Percentiles rank a stretch among this genome's conserved stretches.
Conservation (phyloP, 83 land plant genomes). For the Picea mariana region DNA sequence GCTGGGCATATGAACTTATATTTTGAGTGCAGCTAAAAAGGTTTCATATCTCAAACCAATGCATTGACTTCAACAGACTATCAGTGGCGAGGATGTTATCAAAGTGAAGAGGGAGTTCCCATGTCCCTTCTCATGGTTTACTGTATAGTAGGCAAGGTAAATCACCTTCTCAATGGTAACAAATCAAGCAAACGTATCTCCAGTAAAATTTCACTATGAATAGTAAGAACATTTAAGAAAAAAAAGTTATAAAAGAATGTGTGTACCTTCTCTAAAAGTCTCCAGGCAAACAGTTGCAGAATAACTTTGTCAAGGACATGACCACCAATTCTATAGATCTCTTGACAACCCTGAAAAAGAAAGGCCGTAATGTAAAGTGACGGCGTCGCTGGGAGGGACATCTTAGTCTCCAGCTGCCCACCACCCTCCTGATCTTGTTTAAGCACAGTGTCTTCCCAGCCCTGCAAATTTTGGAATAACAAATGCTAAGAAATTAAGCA, state of each 20-base stretch:
- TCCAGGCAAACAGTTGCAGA: conserved; percentile 75
- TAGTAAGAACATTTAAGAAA: neutral
- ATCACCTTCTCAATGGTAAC: neutral
- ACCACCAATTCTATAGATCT: conserved; percentile 91
- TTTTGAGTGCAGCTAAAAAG: too few species aligned
- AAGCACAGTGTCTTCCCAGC: conserved; percentile 93
- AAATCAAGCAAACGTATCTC: neutral
- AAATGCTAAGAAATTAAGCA: neutral
- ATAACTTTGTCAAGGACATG: conserved; percentile 91
- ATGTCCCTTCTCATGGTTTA: too few species aligned
- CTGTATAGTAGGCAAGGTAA: too few species aligned
- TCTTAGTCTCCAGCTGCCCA: conserved; percentile 65
- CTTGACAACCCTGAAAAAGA: conserved; percentile 86
- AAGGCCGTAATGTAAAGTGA: conserved; percentile 81
- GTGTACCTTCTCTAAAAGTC: conserved; percentile 76
- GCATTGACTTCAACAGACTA: too few species aligned
- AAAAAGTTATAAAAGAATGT: neutral
- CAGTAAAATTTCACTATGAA: neutral
- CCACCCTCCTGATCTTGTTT: conserved; percentile 73
- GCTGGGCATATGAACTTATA: too few species aligned
- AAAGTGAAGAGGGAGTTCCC: too few species aligned
- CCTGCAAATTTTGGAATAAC: conserved; percentile 41
- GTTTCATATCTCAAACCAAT: too few species aligned
- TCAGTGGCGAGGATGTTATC: too few species aligned
- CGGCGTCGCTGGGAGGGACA: conserved; percentile 93